Evolutionary conservation across 1,284 basidiomycete species (phyloP), one percentile per base, ranked within the genome.

Genomic region (Cutaneotrichosporon dermatis): DNA sequence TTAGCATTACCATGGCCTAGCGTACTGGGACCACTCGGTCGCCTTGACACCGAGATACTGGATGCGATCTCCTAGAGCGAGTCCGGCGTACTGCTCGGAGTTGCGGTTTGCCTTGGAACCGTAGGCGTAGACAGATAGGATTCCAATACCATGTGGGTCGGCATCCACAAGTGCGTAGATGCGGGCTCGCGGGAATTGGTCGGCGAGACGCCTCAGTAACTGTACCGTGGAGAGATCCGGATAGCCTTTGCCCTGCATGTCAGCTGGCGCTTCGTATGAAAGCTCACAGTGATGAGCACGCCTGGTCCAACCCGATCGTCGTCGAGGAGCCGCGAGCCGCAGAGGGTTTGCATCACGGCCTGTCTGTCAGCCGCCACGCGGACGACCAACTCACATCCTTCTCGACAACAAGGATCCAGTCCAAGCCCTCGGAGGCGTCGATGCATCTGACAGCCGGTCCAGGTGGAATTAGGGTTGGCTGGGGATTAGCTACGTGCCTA

Each of bases 201-300:
- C 82, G 1, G 87, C 84, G 1, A 95, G 79, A 1, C 82, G 83
- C 58, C 85, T 85, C 49, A 92, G 83, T 5, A 96, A 80, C 64
- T 92, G 86, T 8, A 91, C 83, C 1, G 93, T 94, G 1, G 91
- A 87, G 1, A 95, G 75, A 70, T 96, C 93, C 0, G 93, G 92
- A 75, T 94, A 96, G 1, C 93, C 93, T 76, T 95, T 95, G 2
- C 93, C 93, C 91, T 93, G 67, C 25, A 7, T n/a, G 50, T 60
- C 25, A 61, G 57, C 35, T 55, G 6, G 15, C 25, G 34, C 11
- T 37, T 12, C 13, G 13, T 6, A 36, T 43, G 86, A 6, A 25
- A 62, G 34, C 76, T 64, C 11, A 74, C 77, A 0, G 77, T 78
- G 40, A 79, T 54, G 4, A 79, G 15, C 0, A 72, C 65, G 0